These are phyloP conservation scores for Aspergillus sp. DNA, from an alignment of 2,329 filamentous ascomycete genomes.

Conservation along the genomic window DNA sequence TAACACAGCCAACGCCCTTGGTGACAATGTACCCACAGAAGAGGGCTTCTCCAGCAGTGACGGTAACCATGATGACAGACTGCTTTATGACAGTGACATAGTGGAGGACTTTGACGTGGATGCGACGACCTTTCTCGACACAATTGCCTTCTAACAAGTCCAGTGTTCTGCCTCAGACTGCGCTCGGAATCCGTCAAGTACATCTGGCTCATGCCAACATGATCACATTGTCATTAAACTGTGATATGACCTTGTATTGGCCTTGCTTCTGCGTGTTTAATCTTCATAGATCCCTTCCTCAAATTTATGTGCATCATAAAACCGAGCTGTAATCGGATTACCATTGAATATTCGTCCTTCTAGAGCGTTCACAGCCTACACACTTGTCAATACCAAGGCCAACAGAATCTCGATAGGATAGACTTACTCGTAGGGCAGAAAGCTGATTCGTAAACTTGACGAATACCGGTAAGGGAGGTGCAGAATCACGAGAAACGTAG, in stretches of 20 bases:
- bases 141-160: constrained; percentile 13
- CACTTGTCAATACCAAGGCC: not conserved
- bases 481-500: constrained; percentile 64
- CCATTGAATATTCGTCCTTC: constrained; percentile 86
- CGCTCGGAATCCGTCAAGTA: not conserved
- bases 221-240: not conserved
- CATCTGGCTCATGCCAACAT: not conserved
- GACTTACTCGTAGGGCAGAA: constrained; percentile 74
- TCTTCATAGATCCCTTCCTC: constrained; percentile 61
- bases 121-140: constrained; percentile 15
- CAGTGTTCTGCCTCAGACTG: not conserved
- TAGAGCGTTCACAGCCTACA: constrained; percentile 81
- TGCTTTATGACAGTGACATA: too few species aligned
- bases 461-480: constrained; percentile 67
- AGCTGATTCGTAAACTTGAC: constrained; percentile 88
- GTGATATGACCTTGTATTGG: not conserved
- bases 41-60: not conserved
- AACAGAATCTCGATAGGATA: constrained; percentile 18
- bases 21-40: not conserved
- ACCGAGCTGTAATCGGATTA: constrained; percentile 77
- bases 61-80: too few species aligned
- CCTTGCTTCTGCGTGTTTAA: constrained; percentile 12
- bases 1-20: not conserved
- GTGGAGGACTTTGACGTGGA: not conserved
- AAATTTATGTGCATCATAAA: constrained; percentile 81